Evolutionary conservation across 1,284 basidiomycete species (phyloP).

Genomic region (Cutaneotrichosporon cavernicola): DNA sequence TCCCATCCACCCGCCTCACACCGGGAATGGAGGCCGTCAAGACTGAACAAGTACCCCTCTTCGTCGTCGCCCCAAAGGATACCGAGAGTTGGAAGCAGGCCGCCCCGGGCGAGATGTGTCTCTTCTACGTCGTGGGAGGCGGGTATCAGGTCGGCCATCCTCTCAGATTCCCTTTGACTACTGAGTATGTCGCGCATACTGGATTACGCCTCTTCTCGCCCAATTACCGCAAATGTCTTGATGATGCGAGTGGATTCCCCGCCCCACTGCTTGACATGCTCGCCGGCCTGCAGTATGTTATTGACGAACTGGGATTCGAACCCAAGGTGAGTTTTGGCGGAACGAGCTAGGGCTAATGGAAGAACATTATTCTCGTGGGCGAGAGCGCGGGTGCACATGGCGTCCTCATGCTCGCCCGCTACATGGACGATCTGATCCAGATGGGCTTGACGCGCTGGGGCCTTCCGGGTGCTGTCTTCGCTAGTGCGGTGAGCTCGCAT

Average conservation of each 20-base stretch:
- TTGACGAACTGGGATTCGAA: constrained; percentile 21
- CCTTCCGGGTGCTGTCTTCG: constrained; percentile 16
- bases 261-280: constrained; percentile 19
- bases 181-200: neutral
- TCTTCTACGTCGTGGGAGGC: constrained; percentile 24
- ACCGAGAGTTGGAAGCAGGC: constrained; percentile 19
- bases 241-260: constrained; percentile 17
- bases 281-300: constrained; percentile 21
- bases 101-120: constrained; percentile 13
- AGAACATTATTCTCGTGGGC: constrained; percentile 23
- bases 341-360: neutral
- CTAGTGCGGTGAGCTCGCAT: neutral
- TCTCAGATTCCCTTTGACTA: constrained; percentile 2
- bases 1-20: constrained; percentile 7
- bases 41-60: constrained; percentile 6
- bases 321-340: constrained; percentile 7
- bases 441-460: constrained; percentile 13
- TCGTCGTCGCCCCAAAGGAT: constrained; percentile 23
- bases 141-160: constrained; percentile 16
- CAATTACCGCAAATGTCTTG: constrained; percentile 25
- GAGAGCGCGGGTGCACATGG: constrained; percentile 20
- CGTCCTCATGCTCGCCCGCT: constrained; percentile 17
- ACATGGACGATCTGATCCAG: constrained; percentile 20
- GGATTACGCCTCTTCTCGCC: constrained; percentile 7
- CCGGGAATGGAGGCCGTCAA: constrained; percentile 11